These are phyloP conservation scores for Funneliformis caledonium DNA, from an alignment of 371 early-diverging fungal species.

Conservation along the genomic window DNA sequence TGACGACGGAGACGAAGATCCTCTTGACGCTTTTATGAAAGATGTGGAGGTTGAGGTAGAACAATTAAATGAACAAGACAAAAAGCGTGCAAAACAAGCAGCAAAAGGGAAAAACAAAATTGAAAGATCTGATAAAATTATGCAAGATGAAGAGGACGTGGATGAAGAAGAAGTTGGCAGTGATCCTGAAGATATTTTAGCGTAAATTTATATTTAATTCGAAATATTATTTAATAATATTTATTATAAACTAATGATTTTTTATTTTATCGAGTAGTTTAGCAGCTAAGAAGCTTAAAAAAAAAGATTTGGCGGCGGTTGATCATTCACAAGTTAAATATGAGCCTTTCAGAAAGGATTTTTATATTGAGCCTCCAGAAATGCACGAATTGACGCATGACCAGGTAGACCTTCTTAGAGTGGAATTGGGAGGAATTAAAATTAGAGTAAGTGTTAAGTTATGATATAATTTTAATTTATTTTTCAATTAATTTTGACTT, in stretches of 20 bases:
- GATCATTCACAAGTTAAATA: constrained; percentile 89
- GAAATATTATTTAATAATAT: background rate
- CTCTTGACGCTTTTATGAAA: constrained; percentile 85
- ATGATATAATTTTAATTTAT: background rate
- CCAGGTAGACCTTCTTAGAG: constrained; percentile 83
- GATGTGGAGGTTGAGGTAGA: constrained; percentile 79
- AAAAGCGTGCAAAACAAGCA: constrained; percentile 44
- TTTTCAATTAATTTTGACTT: background rate
- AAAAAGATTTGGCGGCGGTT: constrained; percentile 90
- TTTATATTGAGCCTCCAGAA: constrained; percentile 96
- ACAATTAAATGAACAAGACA: constrained; percentile 71
- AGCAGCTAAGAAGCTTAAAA: constrained; percentile 83
- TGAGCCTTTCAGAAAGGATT: constrained; percentile 91
- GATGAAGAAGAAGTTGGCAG: constrained; percentile 59
- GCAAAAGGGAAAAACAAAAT: constrained; percentile 46
- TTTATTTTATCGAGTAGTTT: constrained; percentile 47
- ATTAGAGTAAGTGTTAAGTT: constrained; percentile 62
- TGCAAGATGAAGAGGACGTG: constrained; percentile 52
- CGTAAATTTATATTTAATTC: constrained; percentile 51
- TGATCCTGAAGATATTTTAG: constrained; percentile 79
- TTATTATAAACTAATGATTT: background rate
- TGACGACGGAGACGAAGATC: constrained; percentile 62
- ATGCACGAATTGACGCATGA: constrained; percentile 79
- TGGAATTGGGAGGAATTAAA: constrained; percentile 93
- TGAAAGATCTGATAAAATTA: constrained; percentile 32